These are phyloP conservation scores for Penicillium taxi DNA, from an alignment of 495 filamentous ascomycete species.

Conservation along the genomic window DNA sequence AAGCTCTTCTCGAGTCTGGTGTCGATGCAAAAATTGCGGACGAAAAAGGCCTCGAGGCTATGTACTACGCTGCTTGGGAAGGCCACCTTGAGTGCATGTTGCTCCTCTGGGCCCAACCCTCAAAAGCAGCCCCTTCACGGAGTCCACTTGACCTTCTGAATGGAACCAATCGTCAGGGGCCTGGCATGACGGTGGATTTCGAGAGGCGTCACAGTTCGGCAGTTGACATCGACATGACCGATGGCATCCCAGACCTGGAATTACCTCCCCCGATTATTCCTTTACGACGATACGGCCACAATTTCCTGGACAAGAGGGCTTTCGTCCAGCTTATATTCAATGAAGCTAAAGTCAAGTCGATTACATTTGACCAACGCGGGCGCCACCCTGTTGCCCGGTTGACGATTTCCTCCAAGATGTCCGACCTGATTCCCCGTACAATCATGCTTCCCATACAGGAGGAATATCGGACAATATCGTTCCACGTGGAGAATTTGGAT, in stretches of 20 bases:
- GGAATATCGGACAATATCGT: constrained; percentile 83
- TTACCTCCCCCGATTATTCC: constrained; percentile 95
- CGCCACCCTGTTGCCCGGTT: constrained; percentile 92
- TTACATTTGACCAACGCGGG: constrained; percentile 87
- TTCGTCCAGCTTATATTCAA: constrained; percentile 88
- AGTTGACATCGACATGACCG: constrained; percentile 65
- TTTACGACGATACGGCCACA: constrained; percentile 88
- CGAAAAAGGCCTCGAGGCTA: constrained; percentile 85
- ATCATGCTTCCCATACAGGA: constrained; percentile 93
- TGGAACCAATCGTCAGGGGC: constrained; percentile 29
- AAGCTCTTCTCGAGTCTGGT: constrained; percentile 64
- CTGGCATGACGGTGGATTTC: constrained; percentile 23
- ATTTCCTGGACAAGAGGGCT: constrained; percentile 94
- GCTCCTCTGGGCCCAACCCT: constrained; percentile 57
- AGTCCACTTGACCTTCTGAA: constrained; percentile 32
- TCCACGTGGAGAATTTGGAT: constrained; percentile 88
- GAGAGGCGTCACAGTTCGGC: constrained; percentile 48
- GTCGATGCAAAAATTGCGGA: constrained; percentile 71
- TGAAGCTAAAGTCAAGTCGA: constrained; percentile 56
- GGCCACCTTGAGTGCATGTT: constrained; percentile 92
- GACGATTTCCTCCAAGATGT: constrained; percentile 91
- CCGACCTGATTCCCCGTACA: constrained; percentile 92
- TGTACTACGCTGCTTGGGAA: constrained; percentile 99
- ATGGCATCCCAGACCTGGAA: constrained; percentile 86
- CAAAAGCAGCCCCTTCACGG: constrained; percentile 13